These are phyloP conservation scores for Torulaspora maleeae DNA, from an alignment of 805 yeast species.

Conservation along the genomic window DNA sequence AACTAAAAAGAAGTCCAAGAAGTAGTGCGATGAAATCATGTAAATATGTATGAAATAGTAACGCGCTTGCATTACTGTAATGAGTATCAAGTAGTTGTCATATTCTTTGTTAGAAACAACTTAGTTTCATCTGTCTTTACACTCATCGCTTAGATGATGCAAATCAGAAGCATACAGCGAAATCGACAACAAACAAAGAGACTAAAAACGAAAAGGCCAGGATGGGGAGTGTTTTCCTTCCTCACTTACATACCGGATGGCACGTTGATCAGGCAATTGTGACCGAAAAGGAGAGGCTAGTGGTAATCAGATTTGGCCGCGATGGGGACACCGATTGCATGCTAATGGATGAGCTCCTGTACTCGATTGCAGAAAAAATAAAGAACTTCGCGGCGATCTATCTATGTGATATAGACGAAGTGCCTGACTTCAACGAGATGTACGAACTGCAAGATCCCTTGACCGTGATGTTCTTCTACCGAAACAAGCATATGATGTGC, in stretches of 20 bases:
- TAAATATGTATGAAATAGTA: conserved; percentile 8
- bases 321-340: conserved; percentile 74
- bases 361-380: conserved; percentile 73
- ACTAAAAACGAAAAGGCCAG: background rate
- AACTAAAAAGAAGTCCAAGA: conserved; percentile 28
- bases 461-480: conserved; percentile 87
- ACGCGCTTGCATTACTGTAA: background rate
- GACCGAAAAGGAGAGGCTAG: conserved; percentile 85
- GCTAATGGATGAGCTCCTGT: conserved; percentile 85
- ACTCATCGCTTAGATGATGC: background rate
- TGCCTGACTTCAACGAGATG: conserved; percentile 75
- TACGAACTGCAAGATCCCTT: conserved; percentile 65
- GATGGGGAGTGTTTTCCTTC: conserved; percentile 80
- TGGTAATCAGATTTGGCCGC: conserved; percentile 82
- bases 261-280: conserved; percentile 97
- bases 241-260: conserved; percentile 84
- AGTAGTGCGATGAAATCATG: conserved; percentile 12
- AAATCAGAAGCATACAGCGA: background rate
- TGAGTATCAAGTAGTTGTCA: background rate
- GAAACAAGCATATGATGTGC: conserved; percentile 96
- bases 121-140: background rate
- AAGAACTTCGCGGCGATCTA: conserved; percentile 85
- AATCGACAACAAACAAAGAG: background rate
- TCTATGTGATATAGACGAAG: conserved; percentile 82
- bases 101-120: too few species aligned